Base-by-base conservation (phyloP, 441 rosid species). In the Geranium incanum region DNA sequence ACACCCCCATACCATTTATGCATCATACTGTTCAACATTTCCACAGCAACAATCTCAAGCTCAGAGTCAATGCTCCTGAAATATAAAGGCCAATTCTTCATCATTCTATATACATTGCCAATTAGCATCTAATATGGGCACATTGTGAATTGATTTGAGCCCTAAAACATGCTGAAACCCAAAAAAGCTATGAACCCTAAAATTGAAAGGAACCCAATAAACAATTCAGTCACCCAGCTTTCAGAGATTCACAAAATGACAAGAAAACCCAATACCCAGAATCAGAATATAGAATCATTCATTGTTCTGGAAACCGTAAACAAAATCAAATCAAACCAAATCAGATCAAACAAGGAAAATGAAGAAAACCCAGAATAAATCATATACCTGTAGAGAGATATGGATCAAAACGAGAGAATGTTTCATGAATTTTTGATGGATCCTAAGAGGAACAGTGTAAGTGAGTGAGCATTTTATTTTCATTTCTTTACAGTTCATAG, bases 1-100 rank as follows among this genome's bases (percentile, higher is more conserved):
- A 70, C 41, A n/a, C 71, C 69, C 4, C 73, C 71, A 1, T 71
- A 77, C 81, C 83, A 80, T 77, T 75, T 77, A 78, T 75, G 78
- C 83, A 80, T 77, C 23, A 70, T 77, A 28, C 73, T 74, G 52
- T 21, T 28, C 33, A 45, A 69, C 72, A 69, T 23, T 48, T 45
- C 6, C 5, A 36, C 55, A 48, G 50, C 55, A 50, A 74, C 15
- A 36, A 48, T 59, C 57, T 38, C 21, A 43, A 52, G 39, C 68
- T 6, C 45, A 7, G 28, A 5, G 15, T 21, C 36, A 19, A n/a
- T 63, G 38, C 38, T 63, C 38, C 38, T 21, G 38, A 21, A 63
- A 63, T 63, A 2, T 0, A 63, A 0, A 33, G 11, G 3, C 33
- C 38, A n/a, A 19, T n/a, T 57, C 52, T 45, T 45, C 11, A 8